These are phyloP conservation scores for Russula griseocarnosa DNA, from an alignment of 768 basidiomycete genomes.

Conservation along the genomic window DNA sequence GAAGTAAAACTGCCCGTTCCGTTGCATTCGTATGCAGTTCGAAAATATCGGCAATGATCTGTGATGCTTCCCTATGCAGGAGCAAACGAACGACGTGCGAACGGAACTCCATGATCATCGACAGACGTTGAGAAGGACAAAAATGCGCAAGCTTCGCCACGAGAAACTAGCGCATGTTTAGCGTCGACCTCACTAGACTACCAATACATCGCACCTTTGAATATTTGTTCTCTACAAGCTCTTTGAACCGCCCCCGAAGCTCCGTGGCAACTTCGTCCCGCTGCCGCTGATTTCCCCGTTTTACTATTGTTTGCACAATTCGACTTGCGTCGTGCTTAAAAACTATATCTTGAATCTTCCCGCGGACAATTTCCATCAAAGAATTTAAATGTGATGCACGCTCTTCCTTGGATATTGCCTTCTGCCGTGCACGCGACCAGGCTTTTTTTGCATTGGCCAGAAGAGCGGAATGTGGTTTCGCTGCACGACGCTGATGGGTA, in stretches of 20 bases:
- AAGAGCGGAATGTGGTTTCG: conserved; percentile 72
- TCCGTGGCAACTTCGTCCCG: conserved; percentile 78
- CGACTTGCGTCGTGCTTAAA: conserved; percentile 91
- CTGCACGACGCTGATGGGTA: conserved; percentile 64
- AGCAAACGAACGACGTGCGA: conserved; percentile 71
- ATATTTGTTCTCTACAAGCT: conserved; percentile 82
- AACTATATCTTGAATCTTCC: conserved; percentile 79
- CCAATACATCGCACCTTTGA: conserved; percentile 59
- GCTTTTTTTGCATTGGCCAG: conserved; percentile 68
- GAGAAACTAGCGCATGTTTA: conserved; percentile 52
- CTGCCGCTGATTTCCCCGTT: conserved; percentile 70
- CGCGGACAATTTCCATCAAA: conserved; percentile 73
- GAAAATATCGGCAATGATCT: conserved; percentile 82
- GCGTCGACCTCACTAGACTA: background rate
- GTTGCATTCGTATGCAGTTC: conserved; percentile 84
- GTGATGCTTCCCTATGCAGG: conserved; percentile 79
- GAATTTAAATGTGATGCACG: conserved; percentile 69
- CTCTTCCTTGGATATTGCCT: conserved; percentile 63
- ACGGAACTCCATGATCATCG: conserved; percentile 78
- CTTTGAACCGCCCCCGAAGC: conserved; percentile 73
- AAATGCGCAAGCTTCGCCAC: conserved; percentile 74
- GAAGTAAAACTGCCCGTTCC: conserved; percentile 73
- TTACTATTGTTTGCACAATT: conserved; percentile 78
- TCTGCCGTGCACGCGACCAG: conserved; percentile 74
- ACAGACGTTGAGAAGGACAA: conserved; percentile 67